Conservation (phyloP, 139 green algal genomes). For the Asterochloris erici region DNA sequence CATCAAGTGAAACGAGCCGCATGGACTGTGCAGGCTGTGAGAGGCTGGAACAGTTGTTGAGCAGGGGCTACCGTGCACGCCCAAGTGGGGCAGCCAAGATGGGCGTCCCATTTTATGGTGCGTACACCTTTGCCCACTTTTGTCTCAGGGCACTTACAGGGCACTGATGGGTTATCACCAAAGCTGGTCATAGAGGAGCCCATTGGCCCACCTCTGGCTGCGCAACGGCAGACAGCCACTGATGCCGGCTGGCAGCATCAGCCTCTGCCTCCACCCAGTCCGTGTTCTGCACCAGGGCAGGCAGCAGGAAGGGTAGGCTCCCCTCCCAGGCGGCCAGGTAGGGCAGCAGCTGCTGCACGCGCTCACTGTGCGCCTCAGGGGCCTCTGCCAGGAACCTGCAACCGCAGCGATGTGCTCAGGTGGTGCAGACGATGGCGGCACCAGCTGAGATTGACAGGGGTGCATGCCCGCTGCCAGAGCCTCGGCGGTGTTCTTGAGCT, state of each 20-base stretch:
- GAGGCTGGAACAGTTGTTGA: no score
- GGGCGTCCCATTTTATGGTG: no score
- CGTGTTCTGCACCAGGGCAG: constrained; percentile 4
- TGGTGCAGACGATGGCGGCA: background rate
- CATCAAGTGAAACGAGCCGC: no score
- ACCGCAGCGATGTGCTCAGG: background rate
- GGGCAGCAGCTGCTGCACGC: constrained; percentile 34
- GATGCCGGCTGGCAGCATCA: background rate
- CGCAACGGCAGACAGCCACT: background rate
- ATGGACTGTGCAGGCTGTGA: no score
- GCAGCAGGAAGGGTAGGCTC: constrained; percentile 19
- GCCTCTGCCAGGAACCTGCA: constrained; percentile 44
- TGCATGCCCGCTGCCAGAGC: background rate
- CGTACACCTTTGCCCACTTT: no score
- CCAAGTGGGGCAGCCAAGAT: no score
- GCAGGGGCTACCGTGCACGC: no score
- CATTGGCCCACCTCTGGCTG: background rate
- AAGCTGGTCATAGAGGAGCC: background rate
- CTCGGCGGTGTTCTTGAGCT: background rate
- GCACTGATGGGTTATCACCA: no score
- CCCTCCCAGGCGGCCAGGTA: constrained; percentile 1
- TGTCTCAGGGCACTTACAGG: no score
- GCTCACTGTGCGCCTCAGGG: constrained; percentile 24
- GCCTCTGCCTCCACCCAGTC: background rate
- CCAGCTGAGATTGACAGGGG: background rate